A percentile compares a stretch with the other conserved stretches of the same genome.
Evolutionary conservation across 441 rosid genomes (phyloP).

Genomic region (Aleurites moluccanus): DNA sequence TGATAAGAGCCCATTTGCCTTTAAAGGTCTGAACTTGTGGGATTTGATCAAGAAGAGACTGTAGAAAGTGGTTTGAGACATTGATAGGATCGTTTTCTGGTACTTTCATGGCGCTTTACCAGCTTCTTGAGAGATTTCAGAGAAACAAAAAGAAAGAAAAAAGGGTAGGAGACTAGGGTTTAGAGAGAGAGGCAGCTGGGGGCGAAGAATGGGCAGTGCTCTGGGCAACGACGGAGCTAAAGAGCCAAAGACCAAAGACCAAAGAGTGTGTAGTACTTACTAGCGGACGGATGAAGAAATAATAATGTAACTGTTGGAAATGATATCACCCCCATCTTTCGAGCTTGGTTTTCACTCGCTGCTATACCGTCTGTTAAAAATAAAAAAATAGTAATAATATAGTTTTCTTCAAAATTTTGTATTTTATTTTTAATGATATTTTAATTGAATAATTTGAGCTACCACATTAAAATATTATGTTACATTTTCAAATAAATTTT

Average conservation of each 20-base stretch:
- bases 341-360: not conserved
- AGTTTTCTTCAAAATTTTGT: no score
- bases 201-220: conserved; percentile 4
- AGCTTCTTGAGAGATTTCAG: conserved; percentile 20
- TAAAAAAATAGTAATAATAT: no score
- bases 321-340: not conserved
- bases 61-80: conserved; percentile 31
- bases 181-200: not conserved
- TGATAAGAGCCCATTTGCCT: conserved; percentile 73
- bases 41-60: conserved; percentile 29
- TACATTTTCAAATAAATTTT: no score
- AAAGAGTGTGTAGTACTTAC: no score
- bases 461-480: no score
- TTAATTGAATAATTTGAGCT: no score
- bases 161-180: no score
- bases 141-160: conserved; percentile 18
- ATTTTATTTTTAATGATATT: no score
- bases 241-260: no score
- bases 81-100: conserved; percentile 44
- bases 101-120: conserved; percentile 52
- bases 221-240: conserved; percentile 22
- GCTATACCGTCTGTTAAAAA: no score
- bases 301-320: not conserved
- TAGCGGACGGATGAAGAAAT: not conserved
- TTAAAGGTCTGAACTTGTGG: conserved; percentile 48